These are phyloP conservation scores for Wallacemonas sp. DNA, from an alignment of 208 protist species.

Conservation along the genomic window DNA sequence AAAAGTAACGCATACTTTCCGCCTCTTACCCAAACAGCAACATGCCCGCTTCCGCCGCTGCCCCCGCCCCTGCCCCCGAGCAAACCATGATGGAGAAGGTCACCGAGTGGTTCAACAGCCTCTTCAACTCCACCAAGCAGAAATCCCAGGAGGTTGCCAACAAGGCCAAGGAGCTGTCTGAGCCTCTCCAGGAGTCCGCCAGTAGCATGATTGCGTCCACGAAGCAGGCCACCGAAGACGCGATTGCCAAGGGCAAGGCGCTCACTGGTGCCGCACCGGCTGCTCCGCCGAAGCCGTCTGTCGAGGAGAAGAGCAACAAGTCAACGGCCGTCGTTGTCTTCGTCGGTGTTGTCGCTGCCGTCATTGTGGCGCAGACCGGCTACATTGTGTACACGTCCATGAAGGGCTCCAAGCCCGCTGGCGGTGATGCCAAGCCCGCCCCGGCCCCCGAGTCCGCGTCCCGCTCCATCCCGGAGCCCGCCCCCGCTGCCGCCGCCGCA, in stretches of 20 bases:
- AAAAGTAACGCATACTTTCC: too few relatives aligned
- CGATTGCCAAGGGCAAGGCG: conserved; percentile 23
- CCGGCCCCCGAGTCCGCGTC: conserved; percentile 20
- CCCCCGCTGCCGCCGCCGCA: conserved; percentile 11
- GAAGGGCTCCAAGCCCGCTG: conserved; percentile 12
- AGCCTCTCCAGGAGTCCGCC: conserved; percentile 18
- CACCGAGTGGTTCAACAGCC: conserved; percentile 11
- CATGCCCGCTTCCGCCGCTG: background rate
- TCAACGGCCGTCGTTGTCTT: conserved; percentile 14
- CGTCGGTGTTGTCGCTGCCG: conserved; percentile 21
- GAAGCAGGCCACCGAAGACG: conserved; percentile 6
- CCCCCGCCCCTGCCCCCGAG: background rate
- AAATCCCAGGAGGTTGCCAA: conserved; percentile 1
- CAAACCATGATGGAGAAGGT: conserved; percentile 11
- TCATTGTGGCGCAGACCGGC: conserved; percentile 22
- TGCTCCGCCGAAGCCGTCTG: background rate
- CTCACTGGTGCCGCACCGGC: background rate
- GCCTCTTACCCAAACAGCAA: too few relatives aligned
- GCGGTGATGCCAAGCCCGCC: conserved; percentile 7
- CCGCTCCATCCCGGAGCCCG: conserved; percentile 2
- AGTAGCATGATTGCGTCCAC: conserved; percentile 5
- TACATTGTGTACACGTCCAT: conserved; percentile 30
- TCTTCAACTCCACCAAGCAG: conserved; percentile 12
- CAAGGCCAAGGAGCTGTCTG: conserved; percentile 23
- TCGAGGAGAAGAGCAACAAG: conserved; percentile 2